A percentile compares a stretch with the other conserved stretches of the same genome.
phyloP scores from a whole-genome alignment of 2,329 filamentous ascomycete genomes.

The Alternaria sp. region DNA sequence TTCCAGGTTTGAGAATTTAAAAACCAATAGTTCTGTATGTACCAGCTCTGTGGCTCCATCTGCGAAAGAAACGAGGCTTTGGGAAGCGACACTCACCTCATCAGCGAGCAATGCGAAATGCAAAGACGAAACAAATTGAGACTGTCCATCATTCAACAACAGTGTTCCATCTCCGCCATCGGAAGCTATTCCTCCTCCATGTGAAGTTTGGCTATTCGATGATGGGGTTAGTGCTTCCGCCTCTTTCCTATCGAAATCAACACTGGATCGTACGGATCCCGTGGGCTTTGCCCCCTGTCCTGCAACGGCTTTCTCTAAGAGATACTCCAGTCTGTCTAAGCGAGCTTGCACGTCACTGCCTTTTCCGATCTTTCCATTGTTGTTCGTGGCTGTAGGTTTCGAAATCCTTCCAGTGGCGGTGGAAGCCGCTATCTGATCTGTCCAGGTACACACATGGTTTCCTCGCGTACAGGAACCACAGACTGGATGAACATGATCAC shows the following conservation, averaged over 20 bases:
- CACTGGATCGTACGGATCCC: slow-evolving; percentile 26
- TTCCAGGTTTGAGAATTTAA: neutral
- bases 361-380: slow-evolving; percentile 33
- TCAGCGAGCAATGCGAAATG: slow-evolving; percentile 52
- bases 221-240: slow-evolving; percentile 39
- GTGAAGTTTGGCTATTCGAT: slow-evolving; percentile 44
- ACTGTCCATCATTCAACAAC: slow-evolving; percentile 47
- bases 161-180: slow-evolving; percentile 49
- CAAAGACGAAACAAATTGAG: slow-evolving; percentile 52
- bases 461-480: slow-evolving; percentile 50
- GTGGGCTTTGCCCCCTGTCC: slow-evolving; percentile 26
- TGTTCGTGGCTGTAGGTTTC: slow-evolving; percentile 28
- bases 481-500: slow-evolving; percentile 50
- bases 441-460: slow-evolving; percentile 49
- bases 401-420: slow-evolving; percentile 33
- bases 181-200: slow-evolving; percentile 46
- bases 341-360: slow-evolving; percentile 46
- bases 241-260: slow-evolving; percentile 32
- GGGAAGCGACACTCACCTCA: slow-evolving; percentile 39
- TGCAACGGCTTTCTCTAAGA: slow-evolving; percentile 46
- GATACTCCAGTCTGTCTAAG: slow-evolving; percentile 47
- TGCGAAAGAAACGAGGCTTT: neutral
- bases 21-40: neutral
- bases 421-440: slow-evolving; percentile 36
- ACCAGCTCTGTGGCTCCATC: neutral